Conservation (phyloP, 2,329 filamentous ascomycete genomes). For the Saccharata proteae region DNA sequence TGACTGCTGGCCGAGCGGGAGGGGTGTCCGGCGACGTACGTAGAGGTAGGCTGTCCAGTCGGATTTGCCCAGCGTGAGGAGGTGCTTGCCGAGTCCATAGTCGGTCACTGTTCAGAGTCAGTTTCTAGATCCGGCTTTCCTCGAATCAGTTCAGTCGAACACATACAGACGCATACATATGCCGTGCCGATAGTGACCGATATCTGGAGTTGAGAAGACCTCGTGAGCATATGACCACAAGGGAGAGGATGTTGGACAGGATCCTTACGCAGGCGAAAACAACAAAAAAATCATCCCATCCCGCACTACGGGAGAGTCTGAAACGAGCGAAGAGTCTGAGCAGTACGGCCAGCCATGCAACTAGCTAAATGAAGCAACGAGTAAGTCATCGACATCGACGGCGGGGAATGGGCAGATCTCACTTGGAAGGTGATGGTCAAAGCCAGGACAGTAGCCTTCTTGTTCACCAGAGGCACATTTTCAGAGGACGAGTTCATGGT, state of each 20-base stretch:
- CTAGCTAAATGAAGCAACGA: constrained; percentile 10
- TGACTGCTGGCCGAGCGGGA: background rate
- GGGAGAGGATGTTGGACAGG: background rate
- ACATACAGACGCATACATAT: constrained; percentile 21
- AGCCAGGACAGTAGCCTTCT: constrained; percentile 1
- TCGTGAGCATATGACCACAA: background rate
- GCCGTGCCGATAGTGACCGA: constrained; percentile 16
- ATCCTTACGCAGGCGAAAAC: constrained; percentile 15
- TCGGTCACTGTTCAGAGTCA: constrained; percentile 18
- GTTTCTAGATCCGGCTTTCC: too few species aligned
- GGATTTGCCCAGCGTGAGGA: constrained; percentile 13
- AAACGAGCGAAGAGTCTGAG: constrained; percentile 21
- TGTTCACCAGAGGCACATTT: background rate
- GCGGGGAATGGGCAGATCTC: background rate
- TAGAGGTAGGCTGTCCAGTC: constrained; percentile 17
- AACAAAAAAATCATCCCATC: constrained; percentile 26
- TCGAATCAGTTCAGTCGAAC: background rate
- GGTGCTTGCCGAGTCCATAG: constrained; percentile 22
- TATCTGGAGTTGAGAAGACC: constrained; percentile 10
- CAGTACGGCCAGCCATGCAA: constrained; percentile 17
- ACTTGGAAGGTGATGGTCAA: constrained; percentile 4
- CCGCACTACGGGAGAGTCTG: constrained; percentile 16
- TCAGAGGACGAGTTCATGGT: too few species aligned
- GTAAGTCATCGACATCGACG: background rate
- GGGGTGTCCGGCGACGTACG: constrained; percentile 11